Evolutionary conservation across 2,329 filamentous ascomycete genomes (phyloP).

Genomic region (Penicillium oxalicum): DNA sequence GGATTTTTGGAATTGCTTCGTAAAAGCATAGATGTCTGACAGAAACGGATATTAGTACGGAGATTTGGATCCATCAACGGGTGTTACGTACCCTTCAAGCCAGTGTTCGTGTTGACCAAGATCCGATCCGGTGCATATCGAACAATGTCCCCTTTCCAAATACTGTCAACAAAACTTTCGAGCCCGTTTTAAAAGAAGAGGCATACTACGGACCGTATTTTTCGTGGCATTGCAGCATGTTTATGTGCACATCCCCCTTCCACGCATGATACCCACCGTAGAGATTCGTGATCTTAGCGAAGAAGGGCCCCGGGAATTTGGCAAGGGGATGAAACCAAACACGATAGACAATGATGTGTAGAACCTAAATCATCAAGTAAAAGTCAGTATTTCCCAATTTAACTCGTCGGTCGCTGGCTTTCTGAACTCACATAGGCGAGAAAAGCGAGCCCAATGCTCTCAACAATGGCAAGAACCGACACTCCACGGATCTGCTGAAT

Average conservation of each 20-base stretch:
- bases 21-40: conserved; percentile 43
- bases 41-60: not conserved
- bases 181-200: not conserved
- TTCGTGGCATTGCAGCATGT: conserved; percentile 23
- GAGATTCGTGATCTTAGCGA: conserved; percentile 57
- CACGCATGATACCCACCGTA: conserved; percentile 21
- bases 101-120: conserved; percentile 15
- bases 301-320: conserved; percentile 58
- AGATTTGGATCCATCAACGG: not conserved
- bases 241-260: conserved; percentile 25
- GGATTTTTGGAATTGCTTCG: conserved; percentile 45
- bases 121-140: conserved; percentile 22
- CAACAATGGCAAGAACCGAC: not conserved
- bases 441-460: not conserved
- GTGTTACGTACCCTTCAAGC: conserved; percentile 14
- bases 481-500: not conserved
- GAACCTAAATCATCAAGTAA: not conserved
- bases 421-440: not conserved
- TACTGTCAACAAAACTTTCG: not conserved
- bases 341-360: not conserved
- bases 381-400: not conserved
- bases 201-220: conserved; percentile 22
- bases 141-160: conserved; percentile 17
- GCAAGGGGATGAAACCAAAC: conserved; percentile 50
- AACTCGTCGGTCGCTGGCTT: not conserved